phyloP scores from a whole-genome alignment of 2,329 filamentous ascomycete species.

The Fusarium verticillioides region DNA sequence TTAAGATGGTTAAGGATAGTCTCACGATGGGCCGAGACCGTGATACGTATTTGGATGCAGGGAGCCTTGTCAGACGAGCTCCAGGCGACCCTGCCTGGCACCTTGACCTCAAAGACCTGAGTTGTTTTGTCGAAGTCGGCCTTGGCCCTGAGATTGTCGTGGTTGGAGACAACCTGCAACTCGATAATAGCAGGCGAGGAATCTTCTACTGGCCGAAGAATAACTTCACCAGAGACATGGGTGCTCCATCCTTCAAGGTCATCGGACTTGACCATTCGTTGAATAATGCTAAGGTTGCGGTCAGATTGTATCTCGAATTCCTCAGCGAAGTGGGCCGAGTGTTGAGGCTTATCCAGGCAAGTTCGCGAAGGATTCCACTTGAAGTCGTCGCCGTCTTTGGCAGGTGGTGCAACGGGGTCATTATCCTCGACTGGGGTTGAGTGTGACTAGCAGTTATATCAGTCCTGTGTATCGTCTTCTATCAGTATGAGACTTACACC shows the following conservation, averaged over 20 bases:
- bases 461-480: not conserved
- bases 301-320: conserved; percentile 47
- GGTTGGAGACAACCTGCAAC: conserved; percentile 59
- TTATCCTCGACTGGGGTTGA: conserved; percentile 34
- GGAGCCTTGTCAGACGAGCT: conserved; percentile 45
- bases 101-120: conserved; percentile 54
- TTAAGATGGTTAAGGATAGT: conserved; percentile 52
- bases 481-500: conserved; percentile 43
- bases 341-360: conserved; percentile 41
- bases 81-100: conserved; percentile 52
- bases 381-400: conserved; percentile 36
- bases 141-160: conserved; percentile 52
- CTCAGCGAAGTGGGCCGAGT: not conserved
- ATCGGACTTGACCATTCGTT: conserved; percentile 48
- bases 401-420: conserved; percentile 41
- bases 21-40: conserved; percentile 58
- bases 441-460: conserved; percentile 22
- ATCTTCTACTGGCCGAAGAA: conserved; percentile 53
- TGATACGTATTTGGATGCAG: conserved; percentile 61
- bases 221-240: conserved; percentile 57
- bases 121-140: conserved; percentile 47
- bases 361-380: conserved; percentile 41
- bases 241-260: conserved; percentile 45
- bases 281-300: conserved; percentile 53
- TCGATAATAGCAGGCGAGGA: conserved; percentile 53